A percentile compares a stretch with the other conserved stretches of the same genome.
These are phyloP conservation scores for Flaveria bidentis DNA, from an alignment of 129 eudicot species.

Conservation along the genomic window DNA sequence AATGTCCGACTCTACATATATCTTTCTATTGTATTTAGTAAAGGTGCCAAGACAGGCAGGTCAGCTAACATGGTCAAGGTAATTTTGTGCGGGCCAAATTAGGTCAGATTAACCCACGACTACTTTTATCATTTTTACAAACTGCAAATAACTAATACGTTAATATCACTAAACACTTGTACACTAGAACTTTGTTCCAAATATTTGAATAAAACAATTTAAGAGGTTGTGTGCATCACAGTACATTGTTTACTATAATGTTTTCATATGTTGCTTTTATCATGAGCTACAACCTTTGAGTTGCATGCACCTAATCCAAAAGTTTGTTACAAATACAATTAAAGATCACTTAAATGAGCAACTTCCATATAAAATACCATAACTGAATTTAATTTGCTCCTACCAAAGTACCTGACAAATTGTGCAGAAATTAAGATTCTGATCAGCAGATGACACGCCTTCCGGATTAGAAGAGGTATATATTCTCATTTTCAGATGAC, in stretches of 20 bases:
- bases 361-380: neutral
- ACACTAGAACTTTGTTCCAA: too few relatives aligned
- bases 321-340: neutral
- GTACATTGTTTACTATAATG: too few relatives aligned
- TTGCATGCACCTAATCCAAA: neutral
- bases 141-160: neutral
- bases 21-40: neutral
- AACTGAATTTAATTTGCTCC: neutral
- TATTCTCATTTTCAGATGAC: conserved; percentile 53
- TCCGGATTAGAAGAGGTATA: conserved; percentile 40
- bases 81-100: neutral
- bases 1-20: neutral
- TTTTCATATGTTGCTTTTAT: too few relatives aligned
- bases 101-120: neutral
- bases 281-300: neutral
- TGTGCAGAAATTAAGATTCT: conserved; percentile 56
- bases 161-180: too few relatives aligned
- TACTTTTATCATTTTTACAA: neutral
- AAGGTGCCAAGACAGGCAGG: neutral
- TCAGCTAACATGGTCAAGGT: neutral
- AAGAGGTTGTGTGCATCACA: too few relatives aligned
- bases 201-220: too few relatives aligned
- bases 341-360: neutral
- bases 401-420: conserved; percentile 67
- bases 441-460: conserved; percentile 45